Evolutionary conservation across 75 land plant species (phyloP).

Genomic region (Cryptomeria japonica): DNA sequence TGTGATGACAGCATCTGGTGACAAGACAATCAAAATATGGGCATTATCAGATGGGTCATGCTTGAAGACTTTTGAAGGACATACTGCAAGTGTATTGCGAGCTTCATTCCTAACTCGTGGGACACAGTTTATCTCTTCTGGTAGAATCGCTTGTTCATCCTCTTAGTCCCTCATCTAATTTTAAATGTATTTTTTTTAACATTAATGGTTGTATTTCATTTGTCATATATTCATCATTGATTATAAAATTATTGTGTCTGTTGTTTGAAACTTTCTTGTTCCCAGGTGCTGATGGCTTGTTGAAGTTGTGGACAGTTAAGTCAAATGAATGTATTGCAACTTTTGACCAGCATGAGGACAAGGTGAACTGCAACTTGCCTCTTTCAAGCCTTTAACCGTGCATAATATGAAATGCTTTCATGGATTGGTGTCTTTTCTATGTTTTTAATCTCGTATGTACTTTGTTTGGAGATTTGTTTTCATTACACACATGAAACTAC

Average conservation of each 20-base stretch:
- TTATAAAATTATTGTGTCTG: too few species aligned
- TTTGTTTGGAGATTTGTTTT: neutral
- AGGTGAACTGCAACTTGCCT: constrained; percentile 38
- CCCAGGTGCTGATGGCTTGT: constrained; percentile 89
- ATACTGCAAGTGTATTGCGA: constrained; percentile 82
- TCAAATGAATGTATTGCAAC: constrained; percentile 88
- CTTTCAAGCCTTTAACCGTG: neutral
- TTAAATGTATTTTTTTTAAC: too few species aligned
- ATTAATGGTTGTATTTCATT: neutral
- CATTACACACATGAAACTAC: neutral
- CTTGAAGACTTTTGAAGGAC: constrained; percentile 95
- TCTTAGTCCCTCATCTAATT: neutral
- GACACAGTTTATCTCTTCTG: constrained; percentile 86
- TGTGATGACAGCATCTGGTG: constrained; percentile 90
- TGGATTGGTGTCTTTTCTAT: neutral
- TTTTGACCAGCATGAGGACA: constrained; percentile 91
- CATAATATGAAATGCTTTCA: neutral
- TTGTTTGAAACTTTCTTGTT: constrained; percentile 2
- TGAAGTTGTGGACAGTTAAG: constrained; percentile 93
- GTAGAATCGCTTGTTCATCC: constrained; percentile 26
- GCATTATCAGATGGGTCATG: constrained; percentile 87
- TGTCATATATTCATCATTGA: neutral
- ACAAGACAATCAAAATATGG: constrained; percentile 91
- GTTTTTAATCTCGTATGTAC: neutral
- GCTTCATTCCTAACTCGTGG: constrained; percentile 91